Conservation (phyloP, 805 yeast species). For the Maudiozyma barnettii region DNA sequence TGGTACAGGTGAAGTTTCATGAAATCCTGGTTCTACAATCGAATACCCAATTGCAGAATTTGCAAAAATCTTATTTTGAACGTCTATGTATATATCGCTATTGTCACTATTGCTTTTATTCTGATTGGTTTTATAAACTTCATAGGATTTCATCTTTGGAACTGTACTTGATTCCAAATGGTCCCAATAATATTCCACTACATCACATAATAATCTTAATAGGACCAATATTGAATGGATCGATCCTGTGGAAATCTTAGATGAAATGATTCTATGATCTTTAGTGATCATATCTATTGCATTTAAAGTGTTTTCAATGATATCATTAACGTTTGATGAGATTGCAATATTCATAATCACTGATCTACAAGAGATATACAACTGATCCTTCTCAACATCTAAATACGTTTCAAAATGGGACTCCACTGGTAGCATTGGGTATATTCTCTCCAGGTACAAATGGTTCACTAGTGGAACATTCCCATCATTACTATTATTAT, state of each 20-base stretch:
- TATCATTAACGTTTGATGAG: slow-evolving; percentile 10
- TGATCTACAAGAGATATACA: slow-evolving; percentile 16
- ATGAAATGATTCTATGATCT: slow-evolving; percentile 10
- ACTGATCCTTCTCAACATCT: slow-evolving; percentile 15
- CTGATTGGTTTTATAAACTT: not conserved
- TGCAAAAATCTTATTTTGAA: slow-evolving; percentile 13
- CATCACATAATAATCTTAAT: slow-evolving; percentile 33
- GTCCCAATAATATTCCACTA: slow-evolving; percentile 35
- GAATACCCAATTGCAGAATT: slow-evolving; percentile 26
- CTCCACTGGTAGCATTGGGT: slow-evolving; percentile 12
- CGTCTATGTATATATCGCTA: not conserved
- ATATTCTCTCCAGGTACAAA: slow-evolving; percentile 11
- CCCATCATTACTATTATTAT: not conserved
- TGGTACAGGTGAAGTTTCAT: slow-evolving; percentile 27
- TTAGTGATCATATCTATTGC: slow-evolving; percentile 14
- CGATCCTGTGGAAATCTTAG: slow-evolving; percentile 8
- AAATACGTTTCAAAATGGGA: slow-evolving; percentile 6
- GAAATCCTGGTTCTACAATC: slow-evolving; percentile 26
- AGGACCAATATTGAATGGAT: slow-evolving; percentile 26
- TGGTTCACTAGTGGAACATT: slow-evolving; percentile 8
- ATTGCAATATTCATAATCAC: slow-evolving; percentile 17
- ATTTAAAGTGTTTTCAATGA: slow-evolving; percentile 9
- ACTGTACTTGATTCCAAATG: slow-evolving; percentile 9
- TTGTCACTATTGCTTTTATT: not conserved
- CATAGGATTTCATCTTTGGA: not conserved